Conservation (phyloP, 306 rosid species). For the Lotus japonicus region DNA sequence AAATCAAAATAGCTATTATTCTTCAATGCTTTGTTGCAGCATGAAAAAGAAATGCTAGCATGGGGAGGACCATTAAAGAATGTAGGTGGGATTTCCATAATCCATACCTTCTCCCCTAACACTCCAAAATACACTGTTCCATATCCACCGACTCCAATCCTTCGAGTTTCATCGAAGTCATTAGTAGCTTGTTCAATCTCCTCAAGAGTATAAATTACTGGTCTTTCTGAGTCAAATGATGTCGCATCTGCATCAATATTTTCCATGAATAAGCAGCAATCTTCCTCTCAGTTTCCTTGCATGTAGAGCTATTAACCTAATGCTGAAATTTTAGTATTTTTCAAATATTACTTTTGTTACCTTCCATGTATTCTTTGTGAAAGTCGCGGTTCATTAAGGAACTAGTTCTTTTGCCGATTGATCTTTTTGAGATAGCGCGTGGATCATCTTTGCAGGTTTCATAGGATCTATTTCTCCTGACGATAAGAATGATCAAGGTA, state of each 20-base stretch:
- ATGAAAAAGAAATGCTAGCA: conserved; percentile 3
- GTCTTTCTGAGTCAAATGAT: conserved; percentile 59
- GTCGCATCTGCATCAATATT: conserved; percentile 37
- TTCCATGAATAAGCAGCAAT: conserved; percentile 12
- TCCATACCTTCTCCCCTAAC: conserved; percentile 51
- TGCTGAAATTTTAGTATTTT: background rate
- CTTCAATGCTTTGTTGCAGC: background rate
- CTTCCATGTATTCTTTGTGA: conserved; percentile 34
- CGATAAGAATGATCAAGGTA: conserved; percentile 26
- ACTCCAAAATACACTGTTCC: conserved; percentile 70
- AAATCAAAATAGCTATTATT: conserved; percentile 20
- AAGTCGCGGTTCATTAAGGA: conserved; percentile 27
- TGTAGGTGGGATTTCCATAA: conserved; percentile 26
- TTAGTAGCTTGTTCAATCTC: conserved; percentile 67
- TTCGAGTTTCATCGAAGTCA: conserved; percentile 51
- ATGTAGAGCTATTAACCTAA: background rate
- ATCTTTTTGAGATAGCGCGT: conserved; percentile 28
- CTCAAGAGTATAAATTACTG: conserved; percentile 41
- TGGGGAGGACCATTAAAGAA: no score
- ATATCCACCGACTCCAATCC: conserved; percentile 78
- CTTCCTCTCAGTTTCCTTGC: background rate
- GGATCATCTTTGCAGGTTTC: conserved; percentile 22
- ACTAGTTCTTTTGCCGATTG: conserved; percentile 25
- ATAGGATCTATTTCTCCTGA: conserved; percentile 25
- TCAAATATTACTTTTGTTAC: conserved; percentile 25